Conservation (phyloP, 768 basidiomycete genomes). For the Stropharia rugosoannulata region DNA sequence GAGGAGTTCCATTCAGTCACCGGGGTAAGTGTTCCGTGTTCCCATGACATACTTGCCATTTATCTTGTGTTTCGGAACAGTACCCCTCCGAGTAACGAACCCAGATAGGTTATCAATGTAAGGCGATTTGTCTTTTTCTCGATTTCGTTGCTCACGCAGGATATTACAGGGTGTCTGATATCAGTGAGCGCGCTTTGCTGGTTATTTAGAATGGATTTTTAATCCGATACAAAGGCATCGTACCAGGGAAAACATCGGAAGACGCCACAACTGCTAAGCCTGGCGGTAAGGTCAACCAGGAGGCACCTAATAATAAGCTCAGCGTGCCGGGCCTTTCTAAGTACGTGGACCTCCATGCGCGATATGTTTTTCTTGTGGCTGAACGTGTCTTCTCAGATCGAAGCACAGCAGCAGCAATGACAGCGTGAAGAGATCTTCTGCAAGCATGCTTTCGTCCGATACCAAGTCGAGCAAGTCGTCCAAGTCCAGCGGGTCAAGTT, state of each 20-base stretch:
- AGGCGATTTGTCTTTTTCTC: slow-evolving; percentile 7
- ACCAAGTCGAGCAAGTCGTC: slow-evolving; percentile 29
- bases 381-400: slow-evolving; percentile 3
- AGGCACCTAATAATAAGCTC: slow-evolving; percentile 8
- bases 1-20: slow-evolving; percentile 46
- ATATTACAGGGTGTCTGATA: slow-evolving; percentile 19
- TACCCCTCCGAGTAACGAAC: slow-evolving; percentile 37
- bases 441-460: slow-evolving; percentile 24
- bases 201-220: neutral
- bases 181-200: slow-evolving; percentile 12
- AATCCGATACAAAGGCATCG: neutral
- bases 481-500: slow-evolving; percentile 25
- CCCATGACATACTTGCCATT: slow-evolving; percentile 2
- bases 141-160: slow-evolving; percentile 10
- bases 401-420: slow-evolving; percentile 10
- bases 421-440: slow-evolving; percentile 21
- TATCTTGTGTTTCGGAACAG: slow-evolving; percentile 19
- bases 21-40: slow-evolving; percentile 31
- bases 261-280: neutral
- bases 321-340: slow-evolving; percentile 5
- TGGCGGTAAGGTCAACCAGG: neutral
- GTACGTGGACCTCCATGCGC: slow-evolving; percentile 7
- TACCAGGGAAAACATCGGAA: neutral
- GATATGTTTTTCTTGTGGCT: neutral
- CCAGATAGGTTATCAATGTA: slow-evolving; percentile 42